Percentiles rank a stretch among this genome's conserved stretches.
Evolutionary conservation across 1,139 yeast genomes (phyloP).

Genomic region (Scheffersomyces parashehatae): DNA sequence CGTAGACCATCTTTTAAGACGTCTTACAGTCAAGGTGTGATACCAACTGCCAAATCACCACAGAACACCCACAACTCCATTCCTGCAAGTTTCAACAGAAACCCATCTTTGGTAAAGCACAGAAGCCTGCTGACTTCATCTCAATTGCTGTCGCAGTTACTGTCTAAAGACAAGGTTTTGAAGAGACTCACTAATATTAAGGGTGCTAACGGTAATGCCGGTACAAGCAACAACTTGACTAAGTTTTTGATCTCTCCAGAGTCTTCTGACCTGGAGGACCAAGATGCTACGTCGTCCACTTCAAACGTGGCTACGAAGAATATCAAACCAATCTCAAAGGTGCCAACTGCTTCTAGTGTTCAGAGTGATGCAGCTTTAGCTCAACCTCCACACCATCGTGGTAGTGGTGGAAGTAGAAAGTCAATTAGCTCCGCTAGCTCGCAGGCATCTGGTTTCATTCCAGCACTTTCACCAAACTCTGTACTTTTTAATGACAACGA

Average conservation of each 20-base stretch:
- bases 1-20: slow-evolving; percentile 57
- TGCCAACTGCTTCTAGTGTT: background rate
- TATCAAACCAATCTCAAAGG: background rate
- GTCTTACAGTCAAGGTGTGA: slow-evolving; percentile 30
- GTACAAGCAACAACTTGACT: background rate
- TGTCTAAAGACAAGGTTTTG: slow-evolving; percentile 23
- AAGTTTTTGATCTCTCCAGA: slow-evolving; percentile 24
- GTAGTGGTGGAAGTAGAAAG: slow-evolving; percentile 8
- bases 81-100: slow-evolving; percentile 7
- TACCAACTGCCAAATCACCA: slow-evolving; percentile 21
- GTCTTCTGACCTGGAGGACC: slow-evolving; percentile 15
- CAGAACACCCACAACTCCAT: slow-evolving; percentile 4
- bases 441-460: slow-evolving; percentile 3
- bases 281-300: slow-evolving; percentile 10
- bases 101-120: slow-evolving; percentile 12
- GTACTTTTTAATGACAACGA: slow-evolving; percentile 17
- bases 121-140: slow-evolving; percentile 14
- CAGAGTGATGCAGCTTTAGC: background rate
- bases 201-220: slow-evolving; percentile 14
- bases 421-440: slow-evolving; percentile 13
- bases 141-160: slow-evolving; percentile 22
- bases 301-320: background rate
- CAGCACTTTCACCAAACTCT: background rate
- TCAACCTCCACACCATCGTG: background rate
- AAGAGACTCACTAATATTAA: slow-evolving; percentile 1